Percentiles rank a stretch among this genome's conserved stretches.
Evolutionary conservation across 768 basidiomycete species (phyloP).

Genomic region (Glaciozyma martinii): DNA sequence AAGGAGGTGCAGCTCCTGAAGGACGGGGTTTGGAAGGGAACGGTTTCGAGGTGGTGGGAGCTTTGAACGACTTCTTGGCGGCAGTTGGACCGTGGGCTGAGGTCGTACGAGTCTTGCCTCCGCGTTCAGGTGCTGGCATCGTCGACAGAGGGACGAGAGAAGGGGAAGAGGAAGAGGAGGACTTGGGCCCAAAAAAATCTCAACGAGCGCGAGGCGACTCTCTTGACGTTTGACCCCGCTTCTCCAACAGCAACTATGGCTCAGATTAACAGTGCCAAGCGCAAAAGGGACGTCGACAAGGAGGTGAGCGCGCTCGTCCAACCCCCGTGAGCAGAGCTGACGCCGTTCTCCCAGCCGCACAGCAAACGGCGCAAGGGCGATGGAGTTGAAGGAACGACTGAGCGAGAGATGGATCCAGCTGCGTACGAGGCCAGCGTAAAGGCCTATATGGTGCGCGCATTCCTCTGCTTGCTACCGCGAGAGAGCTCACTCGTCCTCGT

Average conservation of each 20-base stretch:
- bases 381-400: neutral
- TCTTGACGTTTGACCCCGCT: no score
- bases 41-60: neutral
- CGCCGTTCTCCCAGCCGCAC: neutral
- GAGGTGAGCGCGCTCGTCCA: no score
- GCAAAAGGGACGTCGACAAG: no score
- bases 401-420: neutral
- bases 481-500: neutral
- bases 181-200: no score
- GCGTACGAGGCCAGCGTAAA: slow-evolving; percentile 16
- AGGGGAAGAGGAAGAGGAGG: no score
- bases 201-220: no score
- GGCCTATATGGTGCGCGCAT: slow-evolving; percentile 15
- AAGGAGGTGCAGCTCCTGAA: neutral
- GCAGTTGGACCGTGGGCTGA: slow-evolving; percentile 17
- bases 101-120: slow-evolving; percentile 28
- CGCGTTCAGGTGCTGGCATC: neutral
- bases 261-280: no score
- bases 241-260: no score
- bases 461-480: neutral
- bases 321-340: no score
- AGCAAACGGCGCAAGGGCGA: slow-evolving; percentile 12
- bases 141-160: no score
- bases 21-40: neutral
- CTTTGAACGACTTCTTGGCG: slow-evolving; percentile 26